phyloP scores from a whole-genome alignment of 2,329 filamentous ascomycete species.

The Coniochaeta pulveracea region DNA sequence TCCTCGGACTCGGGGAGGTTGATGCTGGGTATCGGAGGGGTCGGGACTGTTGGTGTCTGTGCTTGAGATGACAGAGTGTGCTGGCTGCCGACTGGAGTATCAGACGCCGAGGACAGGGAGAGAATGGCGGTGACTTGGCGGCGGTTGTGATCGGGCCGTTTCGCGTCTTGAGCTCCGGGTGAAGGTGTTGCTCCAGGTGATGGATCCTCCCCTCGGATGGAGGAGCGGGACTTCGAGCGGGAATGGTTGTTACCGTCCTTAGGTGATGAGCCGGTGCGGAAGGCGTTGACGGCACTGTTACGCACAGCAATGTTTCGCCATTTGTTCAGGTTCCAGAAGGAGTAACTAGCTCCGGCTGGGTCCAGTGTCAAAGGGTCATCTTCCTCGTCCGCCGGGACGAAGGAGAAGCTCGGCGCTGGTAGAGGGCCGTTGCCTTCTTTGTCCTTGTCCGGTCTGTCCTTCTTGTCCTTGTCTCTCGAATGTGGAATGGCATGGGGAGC shows the following conservation, averaged over 20 bases:
- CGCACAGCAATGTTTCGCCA: slow-evolving; percentile 33
- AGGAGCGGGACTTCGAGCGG: not conserved
- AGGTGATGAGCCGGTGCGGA: not conserved
- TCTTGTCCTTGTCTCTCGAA: slow-evolving; percentile 12
- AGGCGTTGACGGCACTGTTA: slow-evolving; percentile 10
- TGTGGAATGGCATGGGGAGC: slow-evolving; percentile 10
- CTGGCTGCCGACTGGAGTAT: not conserved
- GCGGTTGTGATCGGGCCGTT: not conserved
- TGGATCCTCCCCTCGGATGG: not conserved
- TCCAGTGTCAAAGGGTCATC: slow-evolving; percentile 26
- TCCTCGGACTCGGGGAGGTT: not conserved
- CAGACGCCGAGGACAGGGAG: not conserved
- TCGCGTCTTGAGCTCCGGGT: not conserved
- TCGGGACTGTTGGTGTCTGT: no score
- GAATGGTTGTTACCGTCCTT: not conserved
- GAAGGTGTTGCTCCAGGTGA: not conserved
- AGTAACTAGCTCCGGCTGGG: slow-evolving; percentile 26
- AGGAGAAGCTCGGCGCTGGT: slow-evolving; percentile 45
- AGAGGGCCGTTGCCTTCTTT: slow-evolving; percentile 21
- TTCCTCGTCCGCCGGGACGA: slow-evolving; percentile 30
- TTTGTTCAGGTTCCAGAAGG: slow-evolving; percentile 47
- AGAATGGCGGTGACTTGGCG: not conserved
- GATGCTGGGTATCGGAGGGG: slow-evolving; percentile 5
- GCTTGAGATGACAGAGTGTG: no score
- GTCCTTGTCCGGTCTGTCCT: slow-evolving; percentile 10